Percentiles rank a stretch among this genome's conserved stretches.
Conservation (phyloP, 2,329 filamentous ascomycete genomes). For the Verticillium alfalfae region DNA sequence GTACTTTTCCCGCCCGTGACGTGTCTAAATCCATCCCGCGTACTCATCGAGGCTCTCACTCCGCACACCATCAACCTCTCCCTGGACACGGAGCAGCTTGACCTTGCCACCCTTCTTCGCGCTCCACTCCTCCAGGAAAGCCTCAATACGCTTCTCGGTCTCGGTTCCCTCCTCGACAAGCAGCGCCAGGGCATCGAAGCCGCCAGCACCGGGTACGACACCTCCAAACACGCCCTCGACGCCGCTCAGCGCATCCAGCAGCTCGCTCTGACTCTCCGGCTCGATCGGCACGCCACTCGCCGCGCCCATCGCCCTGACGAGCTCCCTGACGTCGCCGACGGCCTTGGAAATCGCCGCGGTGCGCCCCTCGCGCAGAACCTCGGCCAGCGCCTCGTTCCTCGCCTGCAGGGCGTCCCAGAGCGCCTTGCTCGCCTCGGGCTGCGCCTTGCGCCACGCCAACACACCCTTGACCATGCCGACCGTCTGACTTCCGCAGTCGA, state of each 20-base stretch:
- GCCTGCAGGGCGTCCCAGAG: slow-evolving; percentile 74
- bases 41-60: slow-evolving; percentile 39
- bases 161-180: slow-evolving; percentile 68
- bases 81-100: slow-evolving; percentile 62
- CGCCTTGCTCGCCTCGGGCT: slow-evolving; percentile 55
- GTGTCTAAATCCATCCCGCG: slow-evolving; percentile 32
- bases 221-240: slow-evolving; percentile 82
- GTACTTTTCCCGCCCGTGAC: neutral
- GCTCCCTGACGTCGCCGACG: slow-evolving; percentile 46
- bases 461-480: slow-evolving; percentile 95
- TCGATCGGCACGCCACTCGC: slow-evolving; percentile 81
- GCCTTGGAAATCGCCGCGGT: slow-evolving; percentile 36
- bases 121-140: slow-evolving; percentile 63
- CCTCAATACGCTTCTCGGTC: slow-evolving; percentile 54
- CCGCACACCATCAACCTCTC: slow-evolving; percentile 64
- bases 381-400: slow-evolving; percentile 66
- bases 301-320: slow-evolving; percentile 72
- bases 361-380: slow-evolving; percentile 49
- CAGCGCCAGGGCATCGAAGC: slow-evolving; percentile 83
- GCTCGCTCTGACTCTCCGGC: slow-evolving; percentile 74
- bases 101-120: slow-evolving; percentile 55
- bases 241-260: slow-evolving; percentile 69
- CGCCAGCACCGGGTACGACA: slow-evolving; percentile 89
- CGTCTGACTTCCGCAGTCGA: slow-evolving; percentile 89
- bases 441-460: slow-evolving; percentile 68